These are phyloP conservation scores for Protomyces macrosporus DNA, from an alignment of 1,139 yeast species.

Conservation along the genomic window DNA sequence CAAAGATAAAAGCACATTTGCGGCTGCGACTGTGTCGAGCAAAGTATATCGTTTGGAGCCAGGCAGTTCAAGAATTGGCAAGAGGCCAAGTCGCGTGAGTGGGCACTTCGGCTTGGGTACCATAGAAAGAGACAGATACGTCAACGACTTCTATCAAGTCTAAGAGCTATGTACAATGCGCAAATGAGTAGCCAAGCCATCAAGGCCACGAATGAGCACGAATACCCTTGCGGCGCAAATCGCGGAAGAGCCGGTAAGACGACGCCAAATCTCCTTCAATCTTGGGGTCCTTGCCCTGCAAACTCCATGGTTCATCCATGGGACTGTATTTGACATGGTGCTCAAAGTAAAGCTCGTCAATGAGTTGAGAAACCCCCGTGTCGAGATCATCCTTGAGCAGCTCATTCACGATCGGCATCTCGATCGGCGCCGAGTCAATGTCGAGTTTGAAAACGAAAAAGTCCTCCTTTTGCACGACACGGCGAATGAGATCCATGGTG, in stretches of 20 bases:
- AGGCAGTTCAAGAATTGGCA: no score
- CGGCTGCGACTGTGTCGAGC: no score
- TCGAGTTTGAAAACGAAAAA: conserved; percentile 22
- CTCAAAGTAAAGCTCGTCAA: conserved; percentile 20
- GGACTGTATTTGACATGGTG: not conserved
- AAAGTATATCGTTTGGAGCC: no score
- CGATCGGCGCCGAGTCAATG: conserved; percentile 24
- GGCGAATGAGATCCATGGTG: conserved; percentile 16
- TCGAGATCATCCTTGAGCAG: conserved; percentile 7
- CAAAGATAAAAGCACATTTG: no score
- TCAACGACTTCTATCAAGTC: no score
- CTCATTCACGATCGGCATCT: conserved; percentile 13
- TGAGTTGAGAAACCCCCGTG: conserved; percentile 1
- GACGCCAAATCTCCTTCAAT: not conserved
- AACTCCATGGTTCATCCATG: not conserved
- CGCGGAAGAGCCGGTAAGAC: conserved; percentile 3
- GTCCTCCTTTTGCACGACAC: conserved; percentile 7
- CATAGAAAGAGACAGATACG: no score
- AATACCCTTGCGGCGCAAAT: conserved; percentile 8
- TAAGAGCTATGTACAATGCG: no score
- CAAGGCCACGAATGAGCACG: conserved; percentile 20
- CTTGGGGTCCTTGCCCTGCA: not conserved
- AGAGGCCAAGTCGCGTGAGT: no score
- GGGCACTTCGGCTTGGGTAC: no score
- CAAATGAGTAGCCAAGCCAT: no score